Base-by-base conservation (phyloP, 805 yeast species). In the Zygosaccharomyces pseudorouxii region DNA sequence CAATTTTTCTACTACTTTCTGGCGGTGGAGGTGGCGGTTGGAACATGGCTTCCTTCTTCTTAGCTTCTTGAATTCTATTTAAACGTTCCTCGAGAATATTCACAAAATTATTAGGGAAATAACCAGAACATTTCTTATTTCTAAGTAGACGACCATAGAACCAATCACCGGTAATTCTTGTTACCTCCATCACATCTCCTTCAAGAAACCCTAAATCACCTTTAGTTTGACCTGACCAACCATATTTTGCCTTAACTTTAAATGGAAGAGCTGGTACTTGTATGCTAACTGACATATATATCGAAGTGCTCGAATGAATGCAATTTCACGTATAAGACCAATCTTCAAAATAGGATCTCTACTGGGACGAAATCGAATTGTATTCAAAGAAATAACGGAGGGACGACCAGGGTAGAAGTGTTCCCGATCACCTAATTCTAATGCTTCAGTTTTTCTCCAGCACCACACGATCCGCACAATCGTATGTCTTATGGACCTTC, bases 121-220 rank as follows among this genome's bases (percentile, higher is more conserved):
- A 74, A 0, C 99, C 99, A 33, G 81, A 79, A 40, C 64, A 63
- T 56, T 87, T 80, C 52, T 82, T 86, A 68, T 88, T 89, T 61
- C 98, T 75, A 55, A 81, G 71, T 48, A 92, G 75, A 52, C 76
- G 73, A 1, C 99, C 99, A 58, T 81, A 86, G 85, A 92, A 89
- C 95, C 96, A 89, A 59, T 82, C 82, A 16, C 95, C 96, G 62
- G 93, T 95, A 3, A 92, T 87, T 50, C 81, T 75, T 45, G 82
- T 77, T 4, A 93, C 95, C 53, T 89, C 96, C 57, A 93, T 87
- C 44, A 87, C 71, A 62, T 93, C 98, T 44, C 95, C 96, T 69
- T 93, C 98, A 18, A 90, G 77, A 64, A 93, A 93, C 0, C 98
- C 98, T 38, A 93, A 73, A 62, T 93, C 97, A 40, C 86, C 85